phyloP scores from a whole-genome alignment of 768 basidiomycete genomes.

The Boletus subcaerulescens region DNA sequence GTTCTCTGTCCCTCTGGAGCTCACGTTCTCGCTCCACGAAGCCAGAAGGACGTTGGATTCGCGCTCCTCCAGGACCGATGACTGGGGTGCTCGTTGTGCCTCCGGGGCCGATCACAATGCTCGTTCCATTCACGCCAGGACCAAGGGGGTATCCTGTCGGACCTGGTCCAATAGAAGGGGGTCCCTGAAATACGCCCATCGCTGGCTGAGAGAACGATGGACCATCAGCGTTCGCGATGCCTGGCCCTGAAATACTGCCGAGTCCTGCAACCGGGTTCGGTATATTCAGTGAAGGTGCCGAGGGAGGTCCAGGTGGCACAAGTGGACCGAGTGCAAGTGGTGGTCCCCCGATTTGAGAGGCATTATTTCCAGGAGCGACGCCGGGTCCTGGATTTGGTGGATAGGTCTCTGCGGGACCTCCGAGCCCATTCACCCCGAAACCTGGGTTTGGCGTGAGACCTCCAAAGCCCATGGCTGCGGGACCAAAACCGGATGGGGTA shows the following conservation, averaged over 20 bases:
- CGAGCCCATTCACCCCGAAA: slow-evolving; percentile 23
- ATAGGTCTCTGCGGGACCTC: slow-evolving; percentile 15
- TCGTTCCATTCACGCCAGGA: slow-evolving; percentile 17
- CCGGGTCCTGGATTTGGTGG: slow-evolving; percentile 13
- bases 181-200: slow-evolving; percentile 29
- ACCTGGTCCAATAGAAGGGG: slow-evolving; percentile 19
- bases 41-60: slow-evolving; percentile 24
- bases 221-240: slow-evolving; percentile 14
- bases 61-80: slow-evolving; percentile 17
- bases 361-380: slow-evolving; percentile 4
- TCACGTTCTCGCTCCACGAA: slow-evolving; percentile 34
- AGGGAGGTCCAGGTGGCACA: background rate
- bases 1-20: slow-evolving; percentile 23
- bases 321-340: background rate
- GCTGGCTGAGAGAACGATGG: slow-evolving; percentile 22
- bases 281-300: slow-evolving; percentile 11
- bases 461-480: slow-evolving; percentile 16
- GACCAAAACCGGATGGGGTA: slow-evolving; percentile 15
- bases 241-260: slow-evolving; percentile 7
- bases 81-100: slow-evolving; percentile 17
- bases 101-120: slow-evolving; percentile 26
- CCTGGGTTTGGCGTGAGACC: slow-evolving; percentile 12
- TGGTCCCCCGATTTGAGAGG: slow-evolving; percentile 9
- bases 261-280: slow-evolving; percentile 6
- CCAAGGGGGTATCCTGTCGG: slow-evolving; percentile 20